A percentile compares a stretch with the other conserved stretches of the same genome.
phyloP scores from a whole-genome alignment of 306 rosid species.

The Gleditsia sinensis region DNA sequence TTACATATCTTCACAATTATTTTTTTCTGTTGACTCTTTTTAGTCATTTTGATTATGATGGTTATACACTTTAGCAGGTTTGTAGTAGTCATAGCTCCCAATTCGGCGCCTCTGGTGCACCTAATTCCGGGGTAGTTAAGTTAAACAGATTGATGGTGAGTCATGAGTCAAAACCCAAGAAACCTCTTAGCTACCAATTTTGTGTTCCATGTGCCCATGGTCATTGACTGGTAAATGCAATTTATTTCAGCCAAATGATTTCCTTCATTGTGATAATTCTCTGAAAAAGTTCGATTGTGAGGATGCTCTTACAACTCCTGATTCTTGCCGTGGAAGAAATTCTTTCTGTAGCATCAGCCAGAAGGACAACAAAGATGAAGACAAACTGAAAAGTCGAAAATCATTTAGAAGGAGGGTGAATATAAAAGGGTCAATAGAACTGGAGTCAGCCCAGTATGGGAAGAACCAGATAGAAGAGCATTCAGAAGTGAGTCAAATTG shows the following conservation, averaged over 20 bases:
- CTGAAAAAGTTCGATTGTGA: constrained; percentile 38
- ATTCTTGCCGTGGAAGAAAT: constrained; percentile 35
- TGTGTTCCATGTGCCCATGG: constrained; percentile 16
- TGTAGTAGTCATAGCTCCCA: constrained; percentile 37
- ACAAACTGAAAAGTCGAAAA: constrained; percentile 39
- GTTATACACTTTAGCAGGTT: constrained; percentile 35
- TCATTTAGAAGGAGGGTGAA: constrained; percentile 33
- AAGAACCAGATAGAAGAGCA: constrained; percentile 33
- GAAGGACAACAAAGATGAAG: constrained; percentile 44
- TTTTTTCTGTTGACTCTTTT: background rate
- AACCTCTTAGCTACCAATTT: constrained; percentile 26
- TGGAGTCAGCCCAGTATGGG: constrained; percentile 34
- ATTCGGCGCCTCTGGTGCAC: constrained; percentile 40
- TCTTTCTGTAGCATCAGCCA: constrained; percentile 28
- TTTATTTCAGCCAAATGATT: constrained; percentile 35
- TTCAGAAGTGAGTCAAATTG: constrained; percentile 29
- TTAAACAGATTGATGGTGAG: constrained; percentile 32
- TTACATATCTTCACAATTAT: background rate
- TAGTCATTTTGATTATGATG: constrained; percentile 20
- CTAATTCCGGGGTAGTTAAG: constrained; percentile 42
- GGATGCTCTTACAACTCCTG: constrained; percentile 35
- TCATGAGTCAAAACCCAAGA: constrained; percentile 34
- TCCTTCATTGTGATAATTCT: constrained; percentile 35
- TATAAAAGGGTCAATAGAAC: constrained; percentile 31
- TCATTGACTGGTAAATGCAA: constrained; percentile 35